Percentiles rank a stretch among this genome's conserved stretches.
These are phyloP conservation scores for Aspergillus cejpii DNA, from an alignment of 2,329 filamentous ascomycete species.

Conservation along the genomic window DNA sequence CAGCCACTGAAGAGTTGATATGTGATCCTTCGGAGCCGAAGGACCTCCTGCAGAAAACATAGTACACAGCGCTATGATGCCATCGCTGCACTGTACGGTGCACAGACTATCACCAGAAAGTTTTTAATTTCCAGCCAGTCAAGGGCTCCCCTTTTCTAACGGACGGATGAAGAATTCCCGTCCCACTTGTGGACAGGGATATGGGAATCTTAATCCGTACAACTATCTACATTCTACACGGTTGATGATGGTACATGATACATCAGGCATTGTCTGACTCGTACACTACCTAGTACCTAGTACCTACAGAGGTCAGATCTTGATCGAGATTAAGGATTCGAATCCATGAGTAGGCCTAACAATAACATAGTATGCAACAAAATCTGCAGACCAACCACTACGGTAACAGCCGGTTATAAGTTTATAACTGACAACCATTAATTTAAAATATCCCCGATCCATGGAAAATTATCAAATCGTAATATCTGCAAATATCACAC, in stretches of 20 bases:
- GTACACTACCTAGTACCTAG: too few species aligned
- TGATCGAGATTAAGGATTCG: too few species aligned
- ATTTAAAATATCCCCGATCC: neutral
- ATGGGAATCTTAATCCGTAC: neutral
- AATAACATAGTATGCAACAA: too few species aligned
- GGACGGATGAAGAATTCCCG: neutral
- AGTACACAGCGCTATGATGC: neutral
- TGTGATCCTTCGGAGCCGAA: neutral
- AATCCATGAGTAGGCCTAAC: too few species aligned
- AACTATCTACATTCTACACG: neutral
- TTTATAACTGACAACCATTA: too few species aligned
- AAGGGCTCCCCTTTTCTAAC: neutral
- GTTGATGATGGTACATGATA: neutral
- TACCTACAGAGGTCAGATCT: too few species aligned
- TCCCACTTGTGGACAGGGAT: neutral
- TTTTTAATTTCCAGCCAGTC: neutral
- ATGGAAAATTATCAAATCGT: neutral
- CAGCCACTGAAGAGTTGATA: neutral
- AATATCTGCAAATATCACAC: too few species aligned
- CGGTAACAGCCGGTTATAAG: too few species aligned
- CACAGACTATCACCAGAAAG: neutral
- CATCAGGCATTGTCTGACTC: too few species aligned
- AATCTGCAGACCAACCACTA: too few species aligned
- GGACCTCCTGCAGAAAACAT: neutral
- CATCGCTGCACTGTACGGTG: neutral